phyloP scores from a whole-genome alignment of 345 rosid genomes.

The Anastatica hierochuntica region DNA sequence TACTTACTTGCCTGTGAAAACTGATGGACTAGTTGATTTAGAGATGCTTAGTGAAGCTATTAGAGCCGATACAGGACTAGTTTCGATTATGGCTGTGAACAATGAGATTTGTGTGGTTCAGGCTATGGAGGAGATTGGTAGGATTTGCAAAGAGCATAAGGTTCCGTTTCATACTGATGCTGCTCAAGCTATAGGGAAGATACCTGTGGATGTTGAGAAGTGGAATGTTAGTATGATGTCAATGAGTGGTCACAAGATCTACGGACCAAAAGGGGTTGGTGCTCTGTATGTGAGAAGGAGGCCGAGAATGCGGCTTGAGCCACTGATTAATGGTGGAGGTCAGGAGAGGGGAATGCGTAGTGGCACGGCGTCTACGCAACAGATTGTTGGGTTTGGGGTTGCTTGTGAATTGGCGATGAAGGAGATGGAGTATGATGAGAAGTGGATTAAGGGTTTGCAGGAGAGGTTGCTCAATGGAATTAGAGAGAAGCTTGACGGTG shows the following conservation, averaged over 20 bases:
- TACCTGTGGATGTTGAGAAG: constrained; percentile 71
- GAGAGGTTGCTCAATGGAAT: constrained; percentile 70
- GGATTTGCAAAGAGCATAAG: constrained; percentile 65
- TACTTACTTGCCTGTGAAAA: constrained; percentile 64
- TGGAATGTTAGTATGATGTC: constrained; percentile 96
- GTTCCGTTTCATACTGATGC: constrained; percentile 90
- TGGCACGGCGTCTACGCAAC: constrained; percentile 80
- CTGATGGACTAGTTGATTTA: constrained; percentile 70
- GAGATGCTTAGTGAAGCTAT: constrained; percentile 51
- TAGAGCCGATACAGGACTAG: constrained; percentile 72
- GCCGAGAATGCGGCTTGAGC: constrained; percentile 78
- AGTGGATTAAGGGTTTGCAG: constrained; percentile 48
- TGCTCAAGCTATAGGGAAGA: constrained; percentile 93
- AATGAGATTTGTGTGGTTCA: constrained; percentile 95
- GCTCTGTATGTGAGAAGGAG: constrained; percentile 81
- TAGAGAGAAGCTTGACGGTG: constrained; percentile 64
- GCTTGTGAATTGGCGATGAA: constrained; percentile 82
- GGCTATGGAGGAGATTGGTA: constrained; percentile 86
- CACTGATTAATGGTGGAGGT: constrained; percentile 94
- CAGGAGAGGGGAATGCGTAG: constrained; percentile 97
- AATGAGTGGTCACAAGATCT: constrained; percentile 82
- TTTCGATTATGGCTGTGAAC: constrained; percentile 91
- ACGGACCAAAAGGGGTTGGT: constrained; percentile 92
- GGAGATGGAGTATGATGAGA: constrained; percentile 87
- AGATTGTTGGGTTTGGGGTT: constrained; percentile 79